Percentiles rank a stretch among this genome's conserved stretches.
phyloP scores from a whole-genome alignment of 2,329 filamentous ascomycete genomes.

The Calonectria pauciramosa region DNA sequence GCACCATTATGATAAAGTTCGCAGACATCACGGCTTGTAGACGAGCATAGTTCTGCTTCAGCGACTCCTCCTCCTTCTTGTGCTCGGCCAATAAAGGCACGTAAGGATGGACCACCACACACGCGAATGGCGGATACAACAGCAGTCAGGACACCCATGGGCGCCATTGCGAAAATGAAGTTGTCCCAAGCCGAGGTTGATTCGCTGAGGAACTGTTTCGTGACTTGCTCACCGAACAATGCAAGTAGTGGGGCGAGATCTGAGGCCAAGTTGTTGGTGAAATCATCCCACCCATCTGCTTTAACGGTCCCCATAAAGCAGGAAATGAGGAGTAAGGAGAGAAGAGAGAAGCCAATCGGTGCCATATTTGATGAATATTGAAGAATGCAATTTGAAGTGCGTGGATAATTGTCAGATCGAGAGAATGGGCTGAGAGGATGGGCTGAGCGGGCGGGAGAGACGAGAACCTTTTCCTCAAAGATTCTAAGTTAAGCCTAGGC shows the following conservation, averaged over 20 bases:
- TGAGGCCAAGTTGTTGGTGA: constrained; percentile 35
- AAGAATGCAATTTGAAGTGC: no score
- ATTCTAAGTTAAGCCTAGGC: no score
- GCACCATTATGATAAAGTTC: constrained; percentile 53
- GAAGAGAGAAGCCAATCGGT: no score
- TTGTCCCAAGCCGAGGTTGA: constrained; percentile 46
- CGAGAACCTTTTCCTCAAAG: no score
- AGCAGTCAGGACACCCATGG: constrained; percentile 56
- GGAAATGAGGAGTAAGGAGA: no score
- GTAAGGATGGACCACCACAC: constrained; percentile 47
- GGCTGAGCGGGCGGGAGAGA: no score
- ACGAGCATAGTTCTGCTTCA: constrained; percentile 57
- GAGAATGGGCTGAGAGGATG: no score
- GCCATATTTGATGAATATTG: no score
- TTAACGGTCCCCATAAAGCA: not conserved
- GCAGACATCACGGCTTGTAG: constrained; percentile 55
- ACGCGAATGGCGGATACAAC: constrained; percentile 50
- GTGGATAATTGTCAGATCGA: no score
- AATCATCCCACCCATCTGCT: not conserved
- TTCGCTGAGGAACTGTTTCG: constrained; percentile 56
- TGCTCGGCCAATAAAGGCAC: constrained; percentile 55
- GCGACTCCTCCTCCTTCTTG: constrained; percentile 50
- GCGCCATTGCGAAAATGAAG: constrained; percentile 52
- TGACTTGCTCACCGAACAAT: constrained; percentile 55
- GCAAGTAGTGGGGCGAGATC: constrained; percentile 52